phyloP scores from a whole-genome alignment of 306 rosid species.

The Fagus crenata region DNA sequence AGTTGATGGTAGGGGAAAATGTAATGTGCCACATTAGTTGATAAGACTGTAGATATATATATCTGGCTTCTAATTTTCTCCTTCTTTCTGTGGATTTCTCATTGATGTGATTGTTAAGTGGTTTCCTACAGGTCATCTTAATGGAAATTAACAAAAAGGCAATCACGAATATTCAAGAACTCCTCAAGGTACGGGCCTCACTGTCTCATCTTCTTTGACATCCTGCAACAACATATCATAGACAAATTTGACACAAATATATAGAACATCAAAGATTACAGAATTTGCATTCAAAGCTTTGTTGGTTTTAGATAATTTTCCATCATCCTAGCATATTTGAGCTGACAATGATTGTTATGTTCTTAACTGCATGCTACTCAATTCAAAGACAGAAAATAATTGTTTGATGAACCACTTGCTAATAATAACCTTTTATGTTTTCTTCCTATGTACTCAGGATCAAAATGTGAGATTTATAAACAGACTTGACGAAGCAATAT shows the following conservation, averaged over 20 bases:
- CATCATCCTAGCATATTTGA: background rate
- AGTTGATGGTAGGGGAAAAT: conserved; percentile 15
- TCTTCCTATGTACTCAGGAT: conserved; percentile 46
- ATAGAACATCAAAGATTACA: background rate
- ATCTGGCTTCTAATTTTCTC: conserved; percentile 17
- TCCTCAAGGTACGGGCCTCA: conserved; percentile 48
- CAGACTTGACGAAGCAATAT: conserved; percentile 49
- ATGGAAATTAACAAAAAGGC: conserved; percentile 44
- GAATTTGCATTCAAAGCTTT: background rate
- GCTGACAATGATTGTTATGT: background rate
- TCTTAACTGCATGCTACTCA: background rate
- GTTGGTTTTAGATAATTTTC: background rate
- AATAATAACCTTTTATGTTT: conserved; percentile 21
- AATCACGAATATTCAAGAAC: conserved; percentile 41
- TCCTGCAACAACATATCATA: conserved; percentile 13
- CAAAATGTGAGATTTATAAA: conserved; percentile 44
- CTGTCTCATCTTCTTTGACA: conserved; percentile 6
- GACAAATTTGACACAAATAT: background rate
- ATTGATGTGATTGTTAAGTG: conserved; percentile 26
- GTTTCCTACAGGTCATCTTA: conserved; percentile 59
- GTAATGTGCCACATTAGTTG: conserved; percentile 23
- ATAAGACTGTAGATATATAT: background rate
- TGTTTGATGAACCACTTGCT: background rate
- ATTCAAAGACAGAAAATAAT: background rate
- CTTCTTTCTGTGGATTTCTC: conserved; percentile 21